phyloP scores from a whole-genome alignment of 352 stramenopile species.

The Pythium myriotylum region DNA sequence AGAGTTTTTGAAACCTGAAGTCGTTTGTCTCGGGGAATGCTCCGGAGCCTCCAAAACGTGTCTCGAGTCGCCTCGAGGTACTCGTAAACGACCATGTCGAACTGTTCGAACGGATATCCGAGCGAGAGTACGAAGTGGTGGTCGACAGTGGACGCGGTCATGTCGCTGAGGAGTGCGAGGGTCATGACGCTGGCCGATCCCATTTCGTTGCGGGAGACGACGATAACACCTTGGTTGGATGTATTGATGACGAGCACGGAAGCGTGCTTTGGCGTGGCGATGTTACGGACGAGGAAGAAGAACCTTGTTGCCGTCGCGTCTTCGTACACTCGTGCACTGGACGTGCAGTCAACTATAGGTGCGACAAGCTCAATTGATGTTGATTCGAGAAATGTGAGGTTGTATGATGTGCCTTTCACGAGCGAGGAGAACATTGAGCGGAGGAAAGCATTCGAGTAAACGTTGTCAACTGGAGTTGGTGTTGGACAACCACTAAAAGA shows the following conservation, averaged over 20 bases:
- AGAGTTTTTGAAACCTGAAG: neutral
- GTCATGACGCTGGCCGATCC: conserved; percentile 16
- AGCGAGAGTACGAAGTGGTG: conserved; percentile 16
- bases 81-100: conserved; percentile 17
- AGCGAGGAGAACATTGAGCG: neutral
- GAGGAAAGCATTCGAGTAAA: conserved; percentile 2
- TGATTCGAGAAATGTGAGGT: neutral
- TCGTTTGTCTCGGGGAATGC: conserved; percentile 7
- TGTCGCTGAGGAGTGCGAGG: neutral
- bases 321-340: neutral
- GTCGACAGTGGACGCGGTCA: neutral
- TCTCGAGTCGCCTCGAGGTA: conserved; percentile 10
- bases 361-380: neutral
- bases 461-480: neutral
- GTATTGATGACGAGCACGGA: neutral
- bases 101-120: conserved; percentile 23
- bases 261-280: neutral
- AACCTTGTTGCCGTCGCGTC: neutral
- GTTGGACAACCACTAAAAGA: neutral
- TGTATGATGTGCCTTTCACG: conserved; percentile 2
- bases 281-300: neutral
- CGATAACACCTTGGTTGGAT: neutral
- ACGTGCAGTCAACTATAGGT: conserved; percentile 5
- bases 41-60: conserved; percentile 15
- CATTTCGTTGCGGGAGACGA: neutral